A percentile compares a stretch with the other conserved stretches of the same genome.
phyloP scores from a whole-genome alignment of 2,329 filamentous ascomycete genomes.

The Aspergillus oerlinghausenensis region DNA sequence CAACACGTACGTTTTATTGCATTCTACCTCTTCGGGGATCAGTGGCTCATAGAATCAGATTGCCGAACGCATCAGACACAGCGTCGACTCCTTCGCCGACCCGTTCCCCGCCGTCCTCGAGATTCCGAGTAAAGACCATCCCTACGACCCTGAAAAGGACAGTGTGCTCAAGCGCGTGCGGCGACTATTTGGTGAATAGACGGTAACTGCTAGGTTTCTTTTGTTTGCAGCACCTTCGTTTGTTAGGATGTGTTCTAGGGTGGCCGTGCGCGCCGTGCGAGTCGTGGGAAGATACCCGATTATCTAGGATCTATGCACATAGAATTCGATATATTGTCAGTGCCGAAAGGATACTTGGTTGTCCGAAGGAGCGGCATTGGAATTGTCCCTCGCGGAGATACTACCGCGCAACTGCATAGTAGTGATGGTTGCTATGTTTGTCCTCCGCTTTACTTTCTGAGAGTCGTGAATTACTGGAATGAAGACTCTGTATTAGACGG shows the following conservation, averaged over 20 bases:
- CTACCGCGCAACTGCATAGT: neutral
- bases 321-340: neutral
- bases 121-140: constrained; percentile 98
- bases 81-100: constrained; percentile 85
- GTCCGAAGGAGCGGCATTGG: no score
- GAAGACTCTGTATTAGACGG: neutral
- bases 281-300: constrained; percentile 15
- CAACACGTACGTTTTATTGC: constrained; percentile 67
- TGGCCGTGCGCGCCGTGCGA: neutral
- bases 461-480: neutral
- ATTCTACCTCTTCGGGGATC: neutral
- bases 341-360: neutral
- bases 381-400: no score
- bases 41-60: constrained; percentile 53
- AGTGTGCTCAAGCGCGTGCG: constrained; percentile 87
- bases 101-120: constrained; percentile 95
- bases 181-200: constrained; percentile 60
- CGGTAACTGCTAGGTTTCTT: neutral
- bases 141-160: constrained; percentile 98
- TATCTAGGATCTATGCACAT: constrained; percentile 6
- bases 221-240: constrained; percentile 3
- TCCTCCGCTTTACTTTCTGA: neutral
- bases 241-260: neutral
- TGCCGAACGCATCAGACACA: constrained; percentile 86
- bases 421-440: neutral